Evolutionary conservation across 129 eudicot genomes (phyloP), one percentile per base, ranked within the genome.

Genomic region (Ambrosia trifida): DNA sequence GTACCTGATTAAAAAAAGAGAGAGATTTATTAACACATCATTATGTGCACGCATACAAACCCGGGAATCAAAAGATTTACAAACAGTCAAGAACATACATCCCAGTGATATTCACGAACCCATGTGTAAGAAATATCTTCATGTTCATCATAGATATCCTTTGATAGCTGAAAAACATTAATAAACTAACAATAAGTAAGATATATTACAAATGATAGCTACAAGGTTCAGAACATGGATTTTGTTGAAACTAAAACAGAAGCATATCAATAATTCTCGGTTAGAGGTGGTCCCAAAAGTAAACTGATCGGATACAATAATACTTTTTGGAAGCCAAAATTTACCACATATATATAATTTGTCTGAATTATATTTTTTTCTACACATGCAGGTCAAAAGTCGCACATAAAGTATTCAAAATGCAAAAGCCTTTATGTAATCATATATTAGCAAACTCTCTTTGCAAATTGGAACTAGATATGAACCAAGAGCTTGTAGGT

Each of bases 91-190:
- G 36, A 38, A 81, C 98, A 57, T 93, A 93, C 98, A 76, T 93
- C 98, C 88, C 88, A 93, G 51, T 87, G 91, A 76, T 89, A 93
- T 68, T 93, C 98, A 16, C 98, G 98, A 73, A 93, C 86, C 98
- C 96, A 93, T 8, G 96, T 79, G 72, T 70, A 93, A 32, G 98
- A 81, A 32, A 87, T 56, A 76, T 93, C 98, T 83, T 93, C 98
- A 71, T 72, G 74, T 65, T 93, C 98, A 80, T 89, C 98, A 72
- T 80, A 85, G 14, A 89, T 85, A 70, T 89, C 96, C 88, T 93
- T 89, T 30, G 89, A 82, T 17, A 89, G 80, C 98, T 93, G 97
- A 32, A 71, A 73, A 72, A 62, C 52, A 75, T 60, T 46, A 65
- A 44, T 36, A 28, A 33, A 72, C 13, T 59, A 31, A 59, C 41